A percentile compares a stretch with the other conserved stretches of the same genome.
phyloP scores from a whole-genome alignment of 106 monocot genomes.

The Acorus calamus region DNA sequence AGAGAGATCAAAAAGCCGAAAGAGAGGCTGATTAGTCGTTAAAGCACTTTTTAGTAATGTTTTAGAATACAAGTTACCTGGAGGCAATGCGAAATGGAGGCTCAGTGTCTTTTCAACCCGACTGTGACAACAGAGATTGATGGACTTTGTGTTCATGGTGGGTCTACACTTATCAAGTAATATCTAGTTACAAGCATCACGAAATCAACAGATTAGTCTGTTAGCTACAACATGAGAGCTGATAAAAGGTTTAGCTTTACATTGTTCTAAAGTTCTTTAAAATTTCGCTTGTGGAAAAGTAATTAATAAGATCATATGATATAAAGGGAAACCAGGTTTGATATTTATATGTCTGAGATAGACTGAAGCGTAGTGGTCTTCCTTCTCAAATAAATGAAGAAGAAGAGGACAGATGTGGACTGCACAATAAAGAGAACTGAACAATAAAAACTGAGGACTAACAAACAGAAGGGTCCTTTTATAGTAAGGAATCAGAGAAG shows the following conservation, averaged over 20 bases:
- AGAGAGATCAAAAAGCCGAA: neutral
- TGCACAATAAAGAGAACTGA: neutral
- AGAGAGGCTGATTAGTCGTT: neutral
- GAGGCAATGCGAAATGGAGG: too few relatives aligned
- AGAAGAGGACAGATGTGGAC: neutral
- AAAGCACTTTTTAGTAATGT: neutral
- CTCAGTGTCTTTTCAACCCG: neutral
- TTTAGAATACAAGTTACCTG: too few relatives aligned
- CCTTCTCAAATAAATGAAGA: neutral
- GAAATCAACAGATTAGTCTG: too few relatives aligned
- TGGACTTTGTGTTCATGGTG: neutral
- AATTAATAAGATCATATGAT: neutral
- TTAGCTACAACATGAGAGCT: too few relatives aligned
- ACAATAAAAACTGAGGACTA: neutral
- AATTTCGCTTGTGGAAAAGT: too few relatives aligned
- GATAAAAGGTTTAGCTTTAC: too few relatives aligned
- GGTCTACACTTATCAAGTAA: neutral
- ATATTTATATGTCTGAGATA: too few relatives aligned
- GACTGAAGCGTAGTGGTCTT: too few relatives aligned
- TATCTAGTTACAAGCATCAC: too few relatives aligned
- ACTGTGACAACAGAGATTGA: slow-evolving; percentile 1
- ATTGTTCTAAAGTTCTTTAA: too few relatives aligned
- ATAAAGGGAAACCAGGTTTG: too few relatives aligned
- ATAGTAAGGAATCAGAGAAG: slow-evolving; percentile 2
- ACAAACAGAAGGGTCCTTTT: neutral